Evolutionary conservation across 2,329 filamentous ascomycete species (phyloP).

Genomic region (Colletotrichum orchidophilum): DNA sequence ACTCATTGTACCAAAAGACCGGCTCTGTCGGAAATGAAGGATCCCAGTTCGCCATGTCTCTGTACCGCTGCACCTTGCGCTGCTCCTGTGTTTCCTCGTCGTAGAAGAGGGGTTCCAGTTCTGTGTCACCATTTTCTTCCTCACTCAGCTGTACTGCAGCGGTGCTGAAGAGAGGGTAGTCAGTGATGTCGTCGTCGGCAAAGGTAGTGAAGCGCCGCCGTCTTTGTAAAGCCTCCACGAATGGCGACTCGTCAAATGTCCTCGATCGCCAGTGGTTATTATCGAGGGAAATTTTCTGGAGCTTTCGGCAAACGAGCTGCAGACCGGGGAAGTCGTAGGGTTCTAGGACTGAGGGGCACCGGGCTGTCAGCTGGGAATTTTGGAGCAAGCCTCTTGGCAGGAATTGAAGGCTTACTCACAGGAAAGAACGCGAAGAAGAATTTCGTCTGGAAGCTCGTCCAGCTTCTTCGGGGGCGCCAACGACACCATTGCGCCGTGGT

Average conservation of each 20-base stretch:
- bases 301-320: conserved; percentile 74
- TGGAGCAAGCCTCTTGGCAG: background rate
- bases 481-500: conserved; percentile 35
- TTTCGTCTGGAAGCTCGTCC: conserved; percentile 70
- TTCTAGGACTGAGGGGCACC: conserved; percentile 63
- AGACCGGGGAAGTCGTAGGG: conserved; percentile 71
- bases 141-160: conserved; percentile 27
- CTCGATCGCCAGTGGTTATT: conserved; percentile 78
- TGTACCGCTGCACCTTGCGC: conserved; percentile 52
- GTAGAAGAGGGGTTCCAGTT: conserved; percentile 15
- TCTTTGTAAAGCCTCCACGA: conserved; percentile 69
- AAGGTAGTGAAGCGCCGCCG: conserved; percentile 49
- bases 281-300: conserved; percentile 76
- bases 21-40: conserved; percentile 76
- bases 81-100: conserved; percentile 39
- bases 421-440: conserved; percentile 67
- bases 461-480: conserved; percentile 40
- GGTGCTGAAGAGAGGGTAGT: conserved; percentile 23
- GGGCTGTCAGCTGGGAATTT: conserved; percentile 19
- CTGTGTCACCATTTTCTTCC: conserved; percentile 4
- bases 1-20: conserved; percentile 89
- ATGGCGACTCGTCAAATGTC: conserved; percentile 77
- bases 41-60: conserved; percentile 84
- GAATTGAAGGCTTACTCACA: conserved; percentile 24
- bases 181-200: conserved; percentile 22